Percentiles rank a stretch among this genome's conserved stretches.
These are phyloP conservation scores for Megacollybia marginata DNA, from an alignment of 768 basidiomycete genomes.

Conservation along the genomic window DNA sequence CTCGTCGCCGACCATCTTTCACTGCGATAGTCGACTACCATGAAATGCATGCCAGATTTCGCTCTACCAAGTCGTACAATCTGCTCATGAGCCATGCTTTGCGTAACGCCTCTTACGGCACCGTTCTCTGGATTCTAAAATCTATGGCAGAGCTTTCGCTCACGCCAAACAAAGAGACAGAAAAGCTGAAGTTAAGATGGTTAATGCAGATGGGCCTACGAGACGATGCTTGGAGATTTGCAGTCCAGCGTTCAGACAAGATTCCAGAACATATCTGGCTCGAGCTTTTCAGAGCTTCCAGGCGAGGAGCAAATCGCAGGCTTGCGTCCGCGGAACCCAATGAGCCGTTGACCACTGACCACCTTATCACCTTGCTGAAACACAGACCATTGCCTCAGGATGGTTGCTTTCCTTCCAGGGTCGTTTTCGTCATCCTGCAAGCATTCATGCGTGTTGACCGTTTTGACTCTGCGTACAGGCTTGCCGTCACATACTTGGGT, in stretches of 20 bases:
- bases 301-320: constrained; percentile 24
- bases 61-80: constrained; percentile 39
- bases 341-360: constrained; percentile 7
- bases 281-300: constrained; percentile 47
- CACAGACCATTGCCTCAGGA: constrained; percentile 30
- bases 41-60: constrained; percentile 24
- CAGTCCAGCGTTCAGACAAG: constrained; percentile 5
- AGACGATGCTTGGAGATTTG: constrained; percentile 47
- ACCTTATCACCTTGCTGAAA: constrained; percentile 32
- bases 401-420: constrained; percentile 29
- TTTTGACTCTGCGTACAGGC: constrained; percentile 1
- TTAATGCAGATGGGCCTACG: constrained; percentile 49
- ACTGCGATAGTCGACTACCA: constrained; percentile 45
- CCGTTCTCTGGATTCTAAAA: constrained; percentile 34
- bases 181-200: constrained; percentile 49
- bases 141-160: constrained; percentile 39
- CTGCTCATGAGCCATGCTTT: constrained; percentile 40
- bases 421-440: constrained; percentile 37
- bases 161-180: constrained; percentile 42
- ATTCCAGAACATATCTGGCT: constrained; percentile 48
- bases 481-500: constrained; percentile 43
- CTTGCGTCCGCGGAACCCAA: constrained; percentile 1
- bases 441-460: constrained; percentile 4
- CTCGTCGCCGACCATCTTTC: constrained; percentile 20
- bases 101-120: constrained; percentile 40